Conservation (phyloP, 768 basidiomycete species). For the Trametes maxima region DNA sequence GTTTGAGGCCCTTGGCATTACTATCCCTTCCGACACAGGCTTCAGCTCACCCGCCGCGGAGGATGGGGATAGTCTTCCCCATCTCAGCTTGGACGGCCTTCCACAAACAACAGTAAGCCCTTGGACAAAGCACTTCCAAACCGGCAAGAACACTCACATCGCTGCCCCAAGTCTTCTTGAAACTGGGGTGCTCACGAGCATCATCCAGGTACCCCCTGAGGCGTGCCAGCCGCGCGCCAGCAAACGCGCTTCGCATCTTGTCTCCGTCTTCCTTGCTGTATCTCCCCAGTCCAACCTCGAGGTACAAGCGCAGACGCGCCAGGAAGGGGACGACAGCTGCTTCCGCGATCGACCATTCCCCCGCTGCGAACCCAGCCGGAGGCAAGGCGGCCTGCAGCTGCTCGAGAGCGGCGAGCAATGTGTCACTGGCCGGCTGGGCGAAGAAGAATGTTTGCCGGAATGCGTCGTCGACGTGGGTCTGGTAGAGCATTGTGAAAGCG, state of each 20-base stretch:
- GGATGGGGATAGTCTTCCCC: neutral
- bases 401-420: slow-evolving; percentile 44
- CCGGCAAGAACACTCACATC: slow-evolving; percentile 39
- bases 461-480: slow-evolving; percentile 44
- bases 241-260: slow-evolving; percentile 44
- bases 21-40: too few species aligned
- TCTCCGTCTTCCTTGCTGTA: slow-evolving; percentile 52
- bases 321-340: slow-evolving; percentile 63
- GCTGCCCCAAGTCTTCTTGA: slow-evolving; percentile 51
- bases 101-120: neutral
- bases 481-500: slow-evolving; percentile 58
- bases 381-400: slow-evolving; percentile 52
- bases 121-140: too few species aligned
- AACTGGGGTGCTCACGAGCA: slow-evolving; percentile 52
- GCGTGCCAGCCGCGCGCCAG: slow-evolving; percentile 48
- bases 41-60: too few species aligned
- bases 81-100: neutral
- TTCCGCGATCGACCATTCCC: slow-evolving; percentile 60
- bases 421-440: slow-evolving; percentile 43
- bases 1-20: too few species aligned
- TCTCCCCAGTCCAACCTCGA: slow-evolving; percentile 53
- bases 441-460: slow-evolving; percentile 41
- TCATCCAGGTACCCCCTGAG: slow-evolving; percentile 50
- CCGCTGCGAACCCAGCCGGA: slow-evolving; percentile 45
- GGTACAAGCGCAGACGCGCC: slow-evolving; percentile 45